Evolutionary conservation across 192 early-diverging fungal species (phyloP).

Genomic region (Backusella luteola): DNA sequence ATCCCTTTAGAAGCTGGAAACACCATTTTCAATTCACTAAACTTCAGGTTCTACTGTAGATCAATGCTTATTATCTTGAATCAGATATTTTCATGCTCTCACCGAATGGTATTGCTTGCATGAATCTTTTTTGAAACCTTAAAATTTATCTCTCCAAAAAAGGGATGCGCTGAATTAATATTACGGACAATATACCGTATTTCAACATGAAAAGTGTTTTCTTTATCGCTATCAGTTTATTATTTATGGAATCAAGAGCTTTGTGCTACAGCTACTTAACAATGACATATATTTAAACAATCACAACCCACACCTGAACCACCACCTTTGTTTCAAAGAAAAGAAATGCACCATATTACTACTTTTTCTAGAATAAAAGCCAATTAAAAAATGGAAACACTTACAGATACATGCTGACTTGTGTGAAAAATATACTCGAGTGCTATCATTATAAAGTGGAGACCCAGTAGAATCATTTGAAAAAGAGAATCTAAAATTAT

Average conservation of each 20-base stretch:
- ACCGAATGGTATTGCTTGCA: neutral
- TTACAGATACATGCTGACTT: neutral
- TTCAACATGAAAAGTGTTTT: neutral
- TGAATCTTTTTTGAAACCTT: neutral
- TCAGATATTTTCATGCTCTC: neutral
- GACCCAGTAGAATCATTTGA: neutral
- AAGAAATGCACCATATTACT: neutral
- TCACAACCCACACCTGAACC: slow-evolving; percentile 2
- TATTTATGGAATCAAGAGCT: neutral
- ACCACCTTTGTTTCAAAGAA: neutral
- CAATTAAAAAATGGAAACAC: neutral
- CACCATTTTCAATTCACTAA: too few species aligned
- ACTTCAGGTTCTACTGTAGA: too few species aligned
- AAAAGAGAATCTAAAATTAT: neutral
- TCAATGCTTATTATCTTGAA: neutral
- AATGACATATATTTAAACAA: neutral
- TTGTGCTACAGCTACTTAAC: neutral
- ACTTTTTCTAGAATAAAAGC: neutral
- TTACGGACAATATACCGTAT: neutral
- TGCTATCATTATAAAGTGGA: neutral
- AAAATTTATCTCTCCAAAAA: neutral
- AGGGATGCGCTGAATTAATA: neutral
- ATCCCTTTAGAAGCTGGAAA: too few species aligned
- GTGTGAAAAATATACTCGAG: neutral
- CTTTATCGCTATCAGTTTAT: neutral